Evolutionary conservation across 2,329 filamentous ascomycete species (phyloP), one percentile per base, ranked within the genome.

Genomic region (Phymatotrichopsis omnivora): DNA sequence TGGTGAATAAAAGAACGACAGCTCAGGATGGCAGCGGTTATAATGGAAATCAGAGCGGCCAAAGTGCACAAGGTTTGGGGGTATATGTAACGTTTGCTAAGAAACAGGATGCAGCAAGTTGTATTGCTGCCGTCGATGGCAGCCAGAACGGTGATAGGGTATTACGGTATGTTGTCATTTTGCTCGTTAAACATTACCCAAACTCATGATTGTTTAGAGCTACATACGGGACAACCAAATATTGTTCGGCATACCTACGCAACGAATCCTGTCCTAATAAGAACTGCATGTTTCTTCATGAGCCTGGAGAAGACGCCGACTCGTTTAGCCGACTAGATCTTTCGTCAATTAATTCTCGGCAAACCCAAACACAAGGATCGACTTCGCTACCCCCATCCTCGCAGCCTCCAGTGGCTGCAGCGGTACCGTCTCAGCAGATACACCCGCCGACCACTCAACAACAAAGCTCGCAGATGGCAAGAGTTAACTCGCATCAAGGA

Each of bases 11-110:
- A 64, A 78, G 86, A 30, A 94, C 93, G 64, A 94, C 93, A 64
- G 85, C 73, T 49, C 73, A 76, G 24, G 75, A 80, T 59, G 75
- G 75, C 23, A 73, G 89, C 52, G 71, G 72, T 34, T 69, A 72
- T 25, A 69, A 74, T 45, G 70, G 72, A 43, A 83, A 85, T 29
- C 36, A 36, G 12, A 10, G 33, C 8, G 46, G 48, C 17, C 19
- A 37, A 11, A 47, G 47, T 7, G 30, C 43, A 56, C 83, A 91
- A 58, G 93, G 87, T 0, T 80, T 98, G 4, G 91, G 91, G 35
- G 89, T 98, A 39, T 98, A 98, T 61, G 91, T 98, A n/a, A 98
- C 91, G 0, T 98, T 95, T 62, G 82, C 91, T 56, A 80, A 76
- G 54, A 93, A 93, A 62, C 78, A 85, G 55, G 91, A 96, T 65